Base-by-base conservation (phyloP, 306 rosid species). In the Begonia masoniana region DNA sequence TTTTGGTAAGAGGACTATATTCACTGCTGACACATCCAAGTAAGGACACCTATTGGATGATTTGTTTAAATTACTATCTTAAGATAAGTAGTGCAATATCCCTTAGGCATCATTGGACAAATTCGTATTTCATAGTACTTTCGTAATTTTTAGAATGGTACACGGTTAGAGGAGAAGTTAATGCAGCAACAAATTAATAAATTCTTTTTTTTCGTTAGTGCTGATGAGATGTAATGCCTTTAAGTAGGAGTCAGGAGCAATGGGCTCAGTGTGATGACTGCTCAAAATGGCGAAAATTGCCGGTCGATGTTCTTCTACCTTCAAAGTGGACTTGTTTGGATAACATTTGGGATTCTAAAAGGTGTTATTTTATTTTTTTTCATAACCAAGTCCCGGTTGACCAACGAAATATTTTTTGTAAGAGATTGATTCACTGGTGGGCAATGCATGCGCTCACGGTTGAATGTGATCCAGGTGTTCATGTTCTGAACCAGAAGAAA, bases 181-280 rank as follows among this genome's bases (percentile, higher is more conserved):
- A 17, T 17, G 19, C 19, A 17, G 19, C 19, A 17, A 17, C 1
- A 17, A 17, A 26, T 26, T 26, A 6, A 26, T 26, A 24, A 24
- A 24, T n/a, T n/a, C 2, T 26, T 6, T 3, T 3, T 26, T 26
- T 6, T 26, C 35, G 35, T 26, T 50, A 52, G 50, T 54, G 71
- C 68, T 82, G 60, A 77, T 59, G 65, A 39, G 43, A 61, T 50
- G 16, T 21, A 14, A 35, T 46, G 51, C 43, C 53, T 55, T 59
- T 47, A 61, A 76, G 58, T 74, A 86, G 99, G 83, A 83, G 68
- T 59, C 82, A 74, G 64, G 83, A 79, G 55, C 99, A 86, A 51
- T 92, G 96, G 99, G 93, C 84, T 62, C 94, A 82, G 69, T 86
- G 96, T 59, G 96, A 91, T 60, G 84, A 83, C 56, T 91, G 99